These are phyloP conservation scores for Paralagenidium karlingii DNA, from an alignment of 352 stramenopile species.

Conservation along the genomic window DNA sequence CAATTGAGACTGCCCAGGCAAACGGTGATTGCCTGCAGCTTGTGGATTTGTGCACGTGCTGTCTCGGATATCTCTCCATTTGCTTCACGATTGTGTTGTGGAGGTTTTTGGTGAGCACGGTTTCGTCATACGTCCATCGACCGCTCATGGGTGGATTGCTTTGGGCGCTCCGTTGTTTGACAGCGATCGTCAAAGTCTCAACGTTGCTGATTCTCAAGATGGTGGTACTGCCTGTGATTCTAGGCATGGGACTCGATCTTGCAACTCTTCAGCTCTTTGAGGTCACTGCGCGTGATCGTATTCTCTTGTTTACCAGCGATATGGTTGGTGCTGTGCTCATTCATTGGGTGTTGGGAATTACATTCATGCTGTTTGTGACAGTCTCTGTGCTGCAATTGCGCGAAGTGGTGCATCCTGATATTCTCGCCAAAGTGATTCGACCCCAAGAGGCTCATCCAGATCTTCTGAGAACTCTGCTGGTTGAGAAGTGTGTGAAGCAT, in stretches of 20 bases:
- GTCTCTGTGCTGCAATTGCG: constrained; percentile 91
- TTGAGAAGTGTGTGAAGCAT: constrained; percentile 89
- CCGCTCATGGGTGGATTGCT: constrained; percentile 67
- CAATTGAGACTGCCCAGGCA: constrained; percentile 39
- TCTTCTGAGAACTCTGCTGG: constrained; percentile 90
- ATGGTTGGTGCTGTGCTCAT: constrained; percentile 89
- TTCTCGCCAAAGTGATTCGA: constrained; percentile 79
- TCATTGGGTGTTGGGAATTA: constrained; percentile 96
- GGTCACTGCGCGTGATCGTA: constrained; percentile 51
- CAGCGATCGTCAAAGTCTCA: constrained; percentile 89
- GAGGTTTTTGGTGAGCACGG: constrained; percentile 73
- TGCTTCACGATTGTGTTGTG: constrained; percentile 77
- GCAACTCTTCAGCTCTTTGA: constrained; percentile 87
- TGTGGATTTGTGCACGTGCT: constrained; percentile 74
- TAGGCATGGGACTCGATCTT: constrained; percentile 91
- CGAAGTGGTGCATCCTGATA: constrained; percentile 91
- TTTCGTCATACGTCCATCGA: constrained; percentile 73
- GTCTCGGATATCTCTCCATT: constrained; percentile 68
- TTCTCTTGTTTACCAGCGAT: constrained; percentile 71
- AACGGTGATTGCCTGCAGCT: constrained; percentile 72
- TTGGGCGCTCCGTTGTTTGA: constrained; percentile 69
- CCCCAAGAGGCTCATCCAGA: constrained; percentile 95
- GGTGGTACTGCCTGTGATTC: constrained; percentile 90
- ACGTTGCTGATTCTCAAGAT: constrained; percentile 96
- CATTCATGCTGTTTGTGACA: constrained; percentile 97